Conservation (phyloP, 345 rosid species). For the Ceriops decandra region DNA sequence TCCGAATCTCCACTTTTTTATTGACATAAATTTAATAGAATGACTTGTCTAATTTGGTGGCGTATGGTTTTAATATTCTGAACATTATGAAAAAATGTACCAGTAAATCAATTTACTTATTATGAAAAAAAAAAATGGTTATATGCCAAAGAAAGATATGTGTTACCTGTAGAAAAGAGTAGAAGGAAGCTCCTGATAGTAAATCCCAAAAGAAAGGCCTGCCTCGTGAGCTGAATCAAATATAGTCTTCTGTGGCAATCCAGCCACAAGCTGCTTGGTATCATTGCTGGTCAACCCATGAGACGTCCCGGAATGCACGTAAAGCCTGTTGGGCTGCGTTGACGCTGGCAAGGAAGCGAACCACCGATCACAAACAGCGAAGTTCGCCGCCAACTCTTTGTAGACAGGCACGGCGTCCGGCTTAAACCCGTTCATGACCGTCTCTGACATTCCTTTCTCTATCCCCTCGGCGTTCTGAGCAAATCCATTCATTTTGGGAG, state of each 20-base stretch:
- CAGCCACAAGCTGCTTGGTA: conserved; percentile 33
- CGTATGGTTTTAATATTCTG: too few species aligned
- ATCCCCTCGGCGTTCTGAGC: conserved; percentile 55
- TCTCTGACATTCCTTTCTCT: conserved; percentile 44
- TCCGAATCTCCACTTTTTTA: too few species aligned
- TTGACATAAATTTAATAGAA: too few species aligned
- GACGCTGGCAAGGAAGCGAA: conserved; percentile 58
- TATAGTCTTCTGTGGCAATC: conserved; percentile 61
- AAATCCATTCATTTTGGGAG: conserved; percentile 56
- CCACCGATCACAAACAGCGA: conserved; percentile 50
- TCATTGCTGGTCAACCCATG: conserved; percentile 58
- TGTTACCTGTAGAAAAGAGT: conserved; percentile 55
- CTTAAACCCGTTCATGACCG: conserved; percentile 51
- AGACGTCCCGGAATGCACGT: conserved; percentile 56
- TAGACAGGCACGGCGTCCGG: conserved; percentile 41
- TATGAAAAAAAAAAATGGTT: too few species aligned
- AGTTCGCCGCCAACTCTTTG: conserved; percentile 34
- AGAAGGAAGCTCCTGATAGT: conserved; percentile 45
- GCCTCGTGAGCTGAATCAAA: conserved; percentile 60
- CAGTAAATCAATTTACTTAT: neutral
- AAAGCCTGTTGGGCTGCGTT: conserved; percentile 59
- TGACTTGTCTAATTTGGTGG: accelerated
- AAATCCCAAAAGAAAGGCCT: conserved; percentile 52
- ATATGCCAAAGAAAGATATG: neutral
- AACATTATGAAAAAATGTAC: too few species aligned